Evolutionary conservation across 2,329 filamentous ascomycete species (phyloP), one percentile per base, ranked within the genome.

Genomic region (Aureobasidium sp.): DNA sequence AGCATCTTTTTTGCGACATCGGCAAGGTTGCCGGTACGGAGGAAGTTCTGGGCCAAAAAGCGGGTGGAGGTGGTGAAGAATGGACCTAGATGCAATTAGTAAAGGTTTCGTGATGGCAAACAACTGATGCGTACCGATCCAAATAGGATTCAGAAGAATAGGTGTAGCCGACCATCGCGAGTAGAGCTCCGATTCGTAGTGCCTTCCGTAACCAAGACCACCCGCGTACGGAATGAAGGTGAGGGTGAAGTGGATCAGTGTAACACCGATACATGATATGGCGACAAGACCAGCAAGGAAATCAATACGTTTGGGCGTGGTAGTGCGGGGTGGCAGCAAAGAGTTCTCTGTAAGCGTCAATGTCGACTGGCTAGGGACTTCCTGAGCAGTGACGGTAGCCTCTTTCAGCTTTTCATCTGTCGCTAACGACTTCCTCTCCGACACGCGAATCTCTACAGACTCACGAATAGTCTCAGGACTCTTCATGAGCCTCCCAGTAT

Each of bases 31-130:
- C 72, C 73, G 4, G 64, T 69, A 42, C 64, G 66, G 8, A 76
- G 64, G 49, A 74, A 76, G 29, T 66, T 65, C 2, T 67, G 62
- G 14, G 68, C 66, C 24, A 76, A 54, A 59, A 76, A 76, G 38
- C 73, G 71, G 25, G 70, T 71, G 0, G 74, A 74, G 6, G 71
- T 76, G 6, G 71, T 72, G 61, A 76, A 71, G 62, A 76, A 76
- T 21, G 72, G 70, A 21, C 73, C 32, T 35, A 16, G 2, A n/a
- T 2, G 27, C 6, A 2, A 12, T 29, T 12, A 29, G 27, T 12
- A 29, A 6, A n/a, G n/a, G n/a, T 29, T 6, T 2, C 27, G 12
- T 2, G 12, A 6, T 7, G 27, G 2, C 6, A 12, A 29, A 12
- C 27, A 12, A 29, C 2, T 7, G 6, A 29, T 29, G 12, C 32